phyloP scores from a whole-genome alignment of 495 filamentous ascomycete species.

The Hypoxylon subgilvum region DNA sequence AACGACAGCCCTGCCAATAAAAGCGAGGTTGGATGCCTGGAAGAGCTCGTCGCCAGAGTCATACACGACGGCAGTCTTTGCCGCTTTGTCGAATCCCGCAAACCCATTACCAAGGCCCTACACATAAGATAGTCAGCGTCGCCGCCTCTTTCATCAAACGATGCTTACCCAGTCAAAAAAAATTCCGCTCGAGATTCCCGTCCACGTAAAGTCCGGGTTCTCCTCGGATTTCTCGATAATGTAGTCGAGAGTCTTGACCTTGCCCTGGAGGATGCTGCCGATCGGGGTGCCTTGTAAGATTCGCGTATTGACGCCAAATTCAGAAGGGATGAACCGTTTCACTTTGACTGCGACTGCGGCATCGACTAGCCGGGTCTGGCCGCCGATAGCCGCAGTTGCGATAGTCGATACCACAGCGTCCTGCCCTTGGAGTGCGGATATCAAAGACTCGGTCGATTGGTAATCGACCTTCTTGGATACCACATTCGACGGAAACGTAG shows the following conservation, averaged over 20 bases:
- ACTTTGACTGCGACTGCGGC: conserved; percentile 65
- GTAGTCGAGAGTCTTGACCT: conserved; percentile 57
- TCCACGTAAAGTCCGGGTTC: conserved; percentile 57
- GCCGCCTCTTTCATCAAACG: background rate
- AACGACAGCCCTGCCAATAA: conserved; percentile 56
- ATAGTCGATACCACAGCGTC: conserved; percentile 65
- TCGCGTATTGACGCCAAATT: conserved; percentile 64
- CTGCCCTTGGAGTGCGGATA: conserved; percentile 55
- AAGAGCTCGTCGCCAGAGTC: conserved; percentile 61
- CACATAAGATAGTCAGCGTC: conserved; percentile 26
- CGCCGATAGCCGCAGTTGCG: conserved; percentile 40
- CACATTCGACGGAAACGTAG: conserved; percentile 47
- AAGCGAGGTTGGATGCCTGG: conserved; percentile 54
- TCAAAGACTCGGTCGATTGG: conserved; percentile 58
- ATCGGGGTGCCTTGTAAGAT: conserved; percentile 38
- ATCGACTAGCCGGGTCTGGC: conserved; percentile 61
- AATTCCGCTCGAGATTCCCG: conserved; percentile 54
- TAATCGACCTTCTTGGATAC: conserved; percentile 60
- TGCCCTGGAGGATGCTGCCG: conserved; percentile 54
- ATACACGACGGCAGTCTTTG: conserved; percentile 52
- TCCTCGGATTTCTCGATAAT: conserved; percentile 49
- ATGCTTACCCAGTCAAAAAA: conserved; percentile 58
- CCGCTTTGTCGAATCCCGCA: conserved; percentile 50
- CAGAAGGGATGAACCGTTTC: conserved; percentile 67
- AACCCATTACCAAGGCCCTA: conserved; percentile 50